Base-by-base conservation (phyloP, 495 filamentous ascomycete species). In the Penicillium ucsense region DNA sequence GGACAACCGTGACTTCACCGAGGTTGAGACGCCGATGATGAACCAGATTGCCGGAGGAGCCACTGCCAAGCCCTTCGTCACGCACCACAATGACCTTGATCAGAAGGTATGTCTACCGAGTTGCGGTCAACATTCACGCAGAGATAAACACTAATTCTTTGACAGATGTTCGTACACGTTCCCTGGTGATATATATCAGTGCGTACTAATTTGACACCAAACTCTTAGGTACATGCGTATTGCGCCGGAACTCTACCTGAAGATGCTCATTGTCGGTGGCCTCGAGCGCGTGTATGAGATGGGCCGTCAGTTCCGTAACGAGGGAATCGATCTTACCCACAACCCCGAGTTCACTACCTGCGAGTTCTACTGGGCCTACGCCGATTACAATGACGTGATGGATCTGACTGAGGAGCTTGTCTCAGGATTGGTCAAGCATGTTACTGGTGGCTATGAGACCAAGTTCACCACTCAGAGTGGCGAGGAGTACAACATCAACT, bases 21-120 rank as follows among this genome's bases (percentile, higher is more conserved):
- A 96, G 65, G 88, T 97, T n/a, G 86, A 96, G 70, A 97, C 92
- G 2, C 94, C 94, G 6, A 94, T 97, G 81, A 87, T 99, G 83
- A 94, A 95, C 59, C 79, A 85, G 47, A 92, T 94, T 61, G 89
- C 91, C 30, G 92, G 92, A 59, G 92, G 92, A 50, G 92, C 92
- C 12, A 97, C 94, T 6, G 92, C 92, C 48, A 90, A 89, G 74
- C 92, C 92, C 9, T 99, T 97, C 67, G 73, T 85, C 49, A 96
- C 92, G 3, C 84, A 92, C 63, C 89, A 95, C 71, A 97, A 97
- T 66, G 92, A 96, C 8, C 76, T 89, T 12, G 79, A 94, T 65
- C 85, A 89, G 78, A 31, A 31, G 11, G 12, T 31, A 9, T n/a
- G 6, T 9, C 20, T 20, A 20, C 20, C 1, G 20, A 20, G 20